These are phyloP conservation scores for Balakata baccata DNA, from an alignment of 345 rosid genomes.

Conservation along the genomic window DNA sequence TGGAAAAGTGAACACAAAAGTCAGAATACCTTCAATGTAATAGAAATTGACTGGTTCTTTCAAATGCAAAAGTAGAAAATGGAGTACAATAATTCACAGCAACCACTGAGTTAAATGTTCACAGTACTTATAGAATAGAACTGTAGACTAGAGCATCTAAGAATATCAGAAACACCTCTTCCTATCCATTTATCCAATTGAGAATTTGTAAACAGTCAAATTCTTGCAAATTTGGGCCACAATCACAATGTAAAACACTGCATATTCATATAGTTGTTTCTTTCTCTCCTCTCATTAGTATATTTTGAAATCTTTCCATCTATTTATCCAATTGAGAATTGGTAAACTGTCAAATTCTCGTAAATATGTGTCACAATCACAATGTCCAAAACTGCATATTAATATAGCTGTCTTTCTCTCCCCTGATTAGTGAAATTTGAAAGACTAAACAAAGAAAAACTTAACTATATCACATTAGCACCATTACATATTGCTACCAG, in stretches of 20 bases:
- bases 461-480: background rate
- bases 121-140: background rate
- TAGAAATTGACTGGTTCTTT: background rate
- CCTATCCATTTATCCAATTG: background rate
- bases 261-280: background rate
- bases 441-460: background rate
- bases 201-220: background rate
- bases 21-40: conserved; percentile 5
- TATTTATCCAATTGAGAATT: background rate
- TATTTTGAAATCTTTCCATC: background rate
- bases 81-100: background rate
- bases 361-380: background rate
- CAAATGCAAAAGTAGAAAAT: background rate
- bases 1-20: conserved; percentile 28
- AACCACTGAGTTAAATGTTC: background rate
- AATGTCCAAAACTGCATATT: background rate
- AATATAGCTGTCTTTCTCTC: background rate
- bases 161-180: background rate
- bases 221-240: background rate
- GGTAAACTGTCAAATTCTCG: background rate
- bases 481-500: background rate
- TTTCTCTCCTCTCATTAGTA: background rate
- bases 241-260: background rate
- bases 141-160: background rate
- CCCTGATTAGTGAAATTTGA: background rate